Percentiles rank a stretch among this genome's conserved stretches.
These are phyloP conservation scores for Cubamyces sp. DNA, from an alignment of 768 basidiomycete species.

Conservation along the genomic window DNA sequence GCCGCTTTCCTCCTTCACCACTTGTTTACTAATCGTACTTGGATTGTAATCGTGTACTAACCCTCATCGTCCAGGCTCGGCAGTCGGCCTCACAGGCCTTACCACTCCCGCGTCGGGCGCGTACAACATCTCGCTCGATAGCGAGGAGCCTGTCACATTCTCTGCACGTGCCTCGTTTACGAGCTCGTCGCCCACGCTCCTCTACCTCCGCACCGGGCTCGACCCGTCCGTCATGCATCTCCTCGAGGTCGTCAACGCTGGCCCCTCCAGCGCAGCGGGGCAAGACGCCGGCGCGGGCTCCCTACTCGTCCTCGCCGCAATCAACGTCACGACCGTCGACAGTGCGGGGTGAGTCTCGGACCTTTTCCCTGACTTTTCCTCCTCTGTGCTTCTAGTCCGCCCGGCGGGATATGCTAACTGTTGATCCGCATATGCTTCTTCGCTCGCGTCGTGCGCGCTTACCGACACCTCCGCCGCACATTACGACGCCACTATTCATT, in stretches of 20 bases:
- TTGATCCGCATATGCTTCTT: slow-evolving; percentile 17
- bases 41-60: slow-evolving; percentile 3
- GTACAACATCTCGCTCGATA: slow-evolving; percentile 60
- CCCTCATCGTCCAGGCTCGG: slow-evolving; percentile 49
- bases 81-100: slow-evolving; percentile 62
- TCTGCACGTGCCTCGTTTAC: slow-evolving; percentile 51
- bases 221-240: slow-evolving; percentile 52
- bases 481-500: slow-evolving; percentile 4
- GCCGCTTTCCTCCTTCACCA: background rate
- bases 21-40: background rate
- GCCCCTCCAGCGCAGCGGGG: slow-evolving; percentile 35
- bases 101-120: slow-evolving; percentile 60
- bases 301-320: slow-evolving; percentile 46
- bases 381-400: background rate
- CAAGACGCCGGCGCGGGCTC: slow-evolving; percentile 35
- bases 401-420: background rate
- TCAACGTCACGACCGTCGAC: slow-evolving; percentile 50
- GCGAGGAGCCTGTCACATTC: slow-evolving; percentile 26
- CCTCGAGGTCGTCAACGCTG: slow-evolving; percentile 59
- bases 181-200: slow-evolving; percentile 54
- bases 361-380: no score
- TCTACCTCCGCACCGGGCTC: slow-evolving; percentile 68
- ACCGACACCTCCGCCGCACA: background rate
- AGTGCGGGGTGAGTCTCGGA: slow-evolving; percentile 40
- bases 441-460: background rate